Base-by-base conservation (phyloP, 805 yeast species). In the Yamadazyma endophytica region DNA sequence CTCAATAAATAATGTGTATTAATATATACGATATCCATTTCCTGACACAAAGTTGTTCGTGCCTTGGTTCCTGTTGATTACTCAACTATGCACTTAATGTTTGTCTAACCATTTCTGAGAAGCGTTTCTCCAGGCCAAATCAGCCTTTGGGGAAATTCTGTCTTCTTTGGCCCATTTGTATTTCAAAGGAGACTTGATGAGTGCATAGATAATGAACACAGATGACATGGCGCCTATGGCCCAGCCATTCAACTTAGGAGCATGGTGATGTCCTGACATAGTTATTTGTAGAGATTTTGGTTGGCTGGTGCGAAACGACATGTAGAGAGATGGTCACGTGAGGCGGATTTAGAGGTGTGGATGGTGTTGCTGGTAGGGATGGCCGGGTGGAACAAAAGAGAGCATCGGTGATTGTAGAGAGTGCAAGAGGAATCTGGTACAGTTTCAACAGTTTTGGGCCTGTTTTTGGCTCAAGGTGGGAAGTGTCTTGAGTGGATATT, bases 41-140 rank as follows among this genome's bases (percentile, higher is more conserved):
- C n/a, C 9, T 11, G 21, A 11, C 11, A 19, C 11, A 11, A 19
- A 19, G 9, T 19, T 19, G 11, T 23, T 23, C 13, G 13, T 19
- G 21, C 9, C 11, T 19, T 19, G 9, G 8, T 19, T 8, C 21
- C 21, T 19, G 9, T 19, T 11, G 9, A 19, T 9, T 19, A 19
- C 8, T 11, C 9, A 13, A 20, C 25, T 31, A 31, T 12, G 21
- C n/a, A 6, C 35, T 36, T n/a, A n/a, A n/a, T n/a, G n/a, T 24
- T 46, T 45, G 25, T 65, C 67, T 36, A 65, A 54, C 72, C 72
- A 65, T 42, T 61, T 56, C 35, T 59, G 61, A 28, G 70, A 63
- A 30, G 66, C 64, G 40, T 56, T 62, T 58, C 72, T 65, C 68
- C 69, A 65, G 12, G 72, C 68, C 40, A 64, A 58, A 37, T 65